Percentiles rank a stretch among this genome's conserved stretches.
Conservation (phyloP, 805 yeast species). For the Saccharomycopsis sp. region DNA sequence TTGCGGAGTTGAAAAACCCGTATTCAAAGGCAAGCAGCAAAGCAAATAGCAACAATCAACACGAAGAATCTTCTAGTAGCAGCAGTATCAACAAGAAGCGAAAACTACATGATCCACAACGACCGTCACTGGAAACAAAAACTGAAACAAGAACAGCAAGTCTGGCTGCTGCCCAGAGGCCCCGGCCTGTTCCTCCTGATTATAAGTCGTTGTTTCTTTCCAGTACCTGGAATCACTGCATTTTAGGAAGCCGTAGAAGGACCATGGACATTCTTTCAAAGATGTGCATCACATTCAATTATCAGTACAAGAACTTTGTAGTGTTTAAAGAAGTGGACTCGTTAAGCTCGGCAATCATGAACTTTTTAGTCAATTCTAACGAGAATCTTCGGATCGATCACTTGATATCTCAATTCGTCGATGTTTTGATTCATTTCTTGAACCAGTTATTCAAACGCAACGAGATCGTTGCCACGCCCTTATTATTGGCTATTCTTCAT, state of each 20-base stretch:
- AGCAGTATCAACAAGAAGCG: conserved; percentile 5
- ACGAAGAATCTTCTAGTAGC: neutral
- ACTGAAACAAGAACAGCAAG: conserved; percentile 10
- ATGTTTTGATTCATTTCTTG: conserved; percentile 29
- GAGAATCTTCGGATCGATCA: conserved; percentile 42
- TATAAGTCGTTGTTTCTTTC: conserved; percentile 38
- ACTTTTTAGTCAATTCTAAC: conserved; percentile 38
- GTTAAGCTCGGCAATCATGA: conserved; percentile 31
- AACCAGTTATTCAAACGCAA: conserved; percentile 21
- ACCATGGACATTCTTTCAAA: conserved; percentile 32
- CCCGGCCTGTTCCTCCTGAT: conserved; percentile 23
- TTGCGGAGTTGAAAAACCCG: conserved; percentile 39
- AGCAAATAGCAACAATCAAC: neutral
- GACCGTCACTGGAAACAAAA: too few species aligned
- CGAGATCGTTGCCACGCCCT: conserved; percentile 41
- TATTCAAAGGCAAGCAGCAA: neutral
- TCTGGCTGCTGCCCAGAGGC: conserved; percentile 8
- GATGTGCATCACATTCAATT: conserved; percentile 29
- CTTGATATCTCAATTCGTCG: conserved; percentile 38
- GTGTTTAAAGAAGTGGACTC: conserved; percentile 29
- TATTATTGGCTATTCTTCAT: conserved; percentile 50
- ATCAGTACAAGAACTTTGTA: conserved; percentile 24
- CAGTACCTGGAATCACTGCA: conserved; percentile 29
- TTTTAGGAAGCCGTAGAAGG: conserved; percentile 31
- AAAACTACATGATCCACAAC: neutral